These are phyloP conservation scores for Suillus subluteus DNA, from an alignment of 768 basidiomycete genomes.

Conservation along the genomic window DNA sequence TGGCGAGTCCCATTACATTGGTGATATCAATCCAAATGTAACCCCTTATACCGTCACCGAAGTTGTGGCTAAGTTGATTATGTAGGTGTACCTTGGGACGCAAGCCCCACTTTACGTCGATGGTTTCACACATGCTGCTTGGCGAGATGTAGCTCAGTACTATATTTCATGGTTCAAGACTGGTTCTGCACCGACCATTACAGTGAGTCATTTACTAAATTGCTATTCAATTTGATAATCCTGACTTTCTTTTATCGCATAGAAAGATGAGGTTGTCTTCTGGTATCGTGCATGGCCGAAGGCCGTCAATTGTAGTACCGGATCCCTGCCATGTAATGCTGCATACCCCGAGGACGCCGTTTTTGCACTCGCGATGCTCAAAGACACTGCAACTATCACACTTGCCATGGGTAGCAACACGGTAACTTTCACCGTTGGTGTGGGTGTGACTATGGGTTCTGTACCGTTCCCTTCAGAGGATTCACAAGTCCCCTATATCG, in stretches of 20 bases:
- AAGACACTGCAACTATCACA: slow-evolving; percentile 32
- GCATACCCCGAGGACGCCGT: slow-evolving; percentile 39
- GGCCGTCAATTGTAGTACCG: slow-evolving; percentile 29
- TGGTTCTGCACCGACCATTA: slow-evolving; percentile 24
- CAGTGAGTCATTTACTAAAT: neutral
- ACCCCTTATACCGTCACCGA: neutral
- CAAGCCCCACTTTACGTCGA: slow-evolving; percentile 30
- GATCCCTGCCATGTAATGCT: slow-evolving; percentile 20
- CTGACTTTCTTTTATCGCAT: neutral
- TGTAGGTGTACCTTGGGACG: slow-evolving; percentile 18
- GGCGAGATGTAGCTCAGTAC: slow-evolving; percentile 31
- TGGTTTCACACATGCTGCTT: slow-evolving; percentile 27
- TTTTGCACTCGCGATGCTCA: slow-evolving; percentile 43
- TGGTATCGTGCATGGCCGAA: slow-evolving; percentile 33
- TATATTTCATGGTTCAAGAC: slow-evolving; percentile 30
- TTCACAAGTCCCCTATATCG: slow-evolving; percentile 25
- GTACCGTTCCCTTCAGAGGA: slow-evolving; percentile 28
- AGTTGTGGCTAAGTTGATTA: neutral
- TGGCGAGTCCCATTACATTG: slow-evolving; percentile 40
- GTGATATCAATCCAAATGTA: slow-evolving; percentile 28
- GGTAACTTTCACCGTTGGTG: slow-evolving; percentile 18
- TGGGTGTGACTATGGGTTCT: slow-evolving; percentile 18
- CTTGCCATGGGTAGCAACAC: slow-evolving; percentile 34
- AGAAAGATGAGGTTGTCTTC: slow-evolving; percentile 29
- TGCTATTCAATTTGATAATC: neutral